Evolutionary conservation across 2,329 filamentous ascomycete genomes (phyloP).

Genomic region (Lizonia empirigonia): DNA sequence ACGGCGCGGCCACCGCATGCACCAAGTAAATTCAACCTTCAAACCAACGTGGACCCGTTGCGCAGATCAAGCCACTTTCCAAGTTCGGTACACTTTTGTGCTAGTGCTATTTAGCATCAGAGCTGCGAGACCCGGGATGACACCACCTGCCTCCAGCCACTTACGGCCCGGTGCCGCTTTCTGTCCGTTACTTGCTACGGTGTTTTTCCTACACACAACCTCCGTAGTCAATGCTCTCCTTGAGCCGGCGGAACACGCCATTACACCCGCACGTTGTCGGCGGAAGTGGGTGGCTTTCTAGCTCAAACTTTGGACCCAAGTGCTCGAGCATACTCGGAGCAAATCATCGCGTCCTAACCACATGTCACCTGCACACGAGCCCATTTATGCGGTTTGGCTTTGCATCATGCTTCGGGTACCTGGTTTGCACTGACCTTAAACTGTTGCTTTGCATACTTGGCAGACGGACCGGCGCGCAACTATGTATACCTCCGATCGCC

Average conservation of each 20-base stretch:
- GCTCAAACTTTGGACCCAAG: slow-evolving; percentile 29
- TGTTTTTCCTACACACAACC: slow-evolving; percentile 29
- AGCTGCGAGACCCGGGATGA: slow-evolving; percentile 36
- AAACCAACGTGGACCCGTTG: slow-evolving; percentile 38
- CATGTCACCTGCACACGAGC: slow-evolving; percentile 25
- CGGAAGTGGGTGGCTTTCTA: slow-evolving; percentile 29
- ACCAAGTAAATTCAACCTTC: slow-evolving; percentile 21
- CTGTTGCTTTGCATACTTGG: slow-evolving; percentile 19
- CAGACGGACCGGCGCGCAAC: slow-evolving; percentile 26
- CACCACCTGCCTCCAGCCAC: slow-evolving; percentile 21
- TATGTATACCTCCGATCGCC: slow-evolving; percentile 20
- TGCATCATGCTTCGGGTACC: slow-evolving; percentile 32
- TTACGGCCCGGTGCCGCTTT: slow-evolving; percentile 16
- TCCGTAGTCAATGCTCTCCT: slow-evolving; percentile 33
- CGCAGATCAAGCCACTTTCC: slow-evolving; percentile 38
- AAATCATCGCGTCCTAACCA: slow-evolving; percentile 27
- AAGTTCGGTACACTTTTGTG: slow-evolving; percentile 28
- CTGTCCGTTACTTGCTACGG: slow-evolving; percentile 6
- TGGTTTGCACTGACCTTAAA: slow-evolving; percentile 26
- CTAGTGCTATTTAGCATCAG: slow-evolving; percentile 26
- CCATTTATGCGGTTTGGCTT: slow-evolving; percentile 22
- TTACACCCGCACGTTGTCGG: slow-evolving; percentile 26
- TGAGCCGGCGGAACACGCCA: slow-evolving; percentile 21
- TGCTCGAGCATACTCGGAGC: slow-evolving; percentile 29
- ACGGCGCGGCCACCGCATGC: slow-evolving; percentile 39